Evolutionary conservation across 495 filamentous ascomycete species (phyloP), one percentile per base, ranked within the genome.

Genomic region (Immersiella caudata): DNA sequence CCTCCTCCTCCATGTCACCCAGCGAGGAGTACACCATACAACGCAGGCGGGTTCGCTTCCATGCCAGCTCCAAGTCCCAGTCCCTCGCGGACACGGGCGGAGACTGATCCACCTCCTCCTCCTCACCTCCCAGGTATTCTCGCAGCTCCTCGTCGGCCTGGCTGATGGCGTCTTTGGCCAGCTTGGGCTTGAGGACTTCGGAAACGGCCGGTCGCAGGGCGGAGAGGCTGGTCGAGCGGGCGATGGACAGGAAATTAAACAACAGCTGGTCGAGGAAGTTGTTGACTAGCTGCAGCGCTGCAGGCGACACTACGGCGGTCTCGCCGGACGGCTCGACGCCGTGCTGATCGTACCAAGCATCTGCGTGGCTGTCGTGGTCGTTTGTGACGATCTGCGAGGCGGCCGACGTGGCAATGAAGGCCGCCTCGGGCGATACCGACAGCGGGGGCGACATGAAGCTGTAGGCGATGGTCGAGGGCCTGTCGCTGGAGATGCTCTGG

Each of bases 1-100:
- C 96, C 71, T 97, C 93, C 79, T 97, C 94, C 77, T 99, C 96
- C 86, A 99, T 88, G 72, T 99, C 95, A 25, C 96, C 96, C 16
- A 99, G 80, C 12, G 93, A 93, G 7, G 93, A 98, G 75, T 98
- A 98, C 20, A 98, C 94, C 96, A 99, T 98, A 74, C 94, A 95
- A 62, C 95, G 87, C 64, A 99, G 79, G 59, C 96, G 89, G 1
- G 93, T 94, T 60, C 94, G 85, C 77, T 93, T 97, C 93, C 94
- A 99, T 16, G 93, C 88, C 56, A 89, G 81, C 73, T 97, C 89
- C 16, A 97, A 80, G 74, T 98, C 93, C 86, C 94, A 97, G 64
- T 89, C 88, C 1, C 81, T 81, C 59, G 76, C 78, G 0, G 82
- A 80, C 24, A 84, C 81, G 6, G 84, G 79, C 2, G 85, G 81